These are phyloP conservation scores for Elaeis guineensis DNA, from an alignment of 176 grass and related monocot genomes.

Conservation along the genomic window DNA sequence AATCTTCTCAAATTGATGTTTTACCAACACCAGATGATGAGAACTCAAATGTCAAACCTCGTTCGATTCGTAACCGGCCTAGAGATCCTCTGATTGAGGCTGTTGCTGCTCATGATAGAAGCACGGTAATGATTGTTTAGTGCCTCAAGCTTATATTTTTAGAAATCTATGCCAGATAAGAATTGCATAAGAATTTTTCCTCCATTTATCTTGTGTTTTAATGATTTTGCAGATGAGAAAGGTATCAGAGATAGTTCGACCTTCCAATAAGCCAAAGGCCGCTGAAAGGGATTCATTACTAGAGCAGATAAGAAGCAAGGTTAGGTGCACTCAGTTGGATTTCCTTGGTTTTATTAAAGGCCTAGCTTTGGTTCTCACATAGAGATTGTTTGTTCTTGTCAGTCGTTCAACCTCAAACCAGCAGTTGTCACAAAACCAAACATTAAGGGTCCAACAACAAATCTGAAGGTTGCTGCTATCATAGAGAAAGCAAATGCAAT, in stretches of 20 bases:
- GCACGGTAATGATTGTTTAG: slow-evolving; percentile 44
- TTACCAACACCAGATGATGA: slow-evolving; percentile 35
- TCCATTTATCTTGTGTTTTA: slow-evolving; percentile 12
- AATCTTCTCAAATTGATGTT: slow-evolving; percentile 23
- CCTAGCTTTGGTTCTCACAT: background rate
- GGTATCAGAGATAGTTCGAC: slow-evolving; percentile 49
- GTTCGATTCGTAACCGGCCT: slow-evolving; percentile 74
- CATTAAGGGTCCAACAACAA: slow-evolving; percentile 48
- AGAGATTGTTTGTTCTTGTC: slow-evolving; percentile 7
- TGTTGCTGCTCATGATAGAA: slow-evolving; percentile 96
- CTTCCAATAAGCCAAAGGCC: slow-evolving; percentile 34
- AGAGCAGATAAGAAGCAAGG: slow-evolving; percentile 97
- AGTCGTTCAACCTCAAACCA: slow-evolving; percentile 88
- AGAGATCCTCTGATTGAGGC: slow-evolving; percentile 91
- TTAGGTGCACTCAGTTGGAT: slow-evolving; percentile 7
- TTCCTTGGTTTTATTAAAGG: background rate
- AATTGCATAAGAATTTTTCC: background rate
- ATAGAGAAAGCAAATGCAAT: slow-evolving; percentile 95
- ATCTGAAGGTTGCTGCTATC: slow-evolving; percentile 89
- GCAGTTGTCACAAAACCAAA: slow-evolving; percentile 26
- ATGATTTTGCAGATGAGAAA: slow-evolving; percentile 74
- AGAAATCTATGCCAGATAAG: too few relatives aligned
- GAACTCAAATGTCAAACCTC: slow-evolving; percentile 38
- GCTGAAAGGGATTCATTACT: slow-evolving; percentile 72
- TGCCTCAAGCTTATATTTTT: too few relatives aligned